phyloP scores from a whole-genome alignment of 2,329 filamentous ascomycete species.

The Colletotrichum limetticola region DNA sequence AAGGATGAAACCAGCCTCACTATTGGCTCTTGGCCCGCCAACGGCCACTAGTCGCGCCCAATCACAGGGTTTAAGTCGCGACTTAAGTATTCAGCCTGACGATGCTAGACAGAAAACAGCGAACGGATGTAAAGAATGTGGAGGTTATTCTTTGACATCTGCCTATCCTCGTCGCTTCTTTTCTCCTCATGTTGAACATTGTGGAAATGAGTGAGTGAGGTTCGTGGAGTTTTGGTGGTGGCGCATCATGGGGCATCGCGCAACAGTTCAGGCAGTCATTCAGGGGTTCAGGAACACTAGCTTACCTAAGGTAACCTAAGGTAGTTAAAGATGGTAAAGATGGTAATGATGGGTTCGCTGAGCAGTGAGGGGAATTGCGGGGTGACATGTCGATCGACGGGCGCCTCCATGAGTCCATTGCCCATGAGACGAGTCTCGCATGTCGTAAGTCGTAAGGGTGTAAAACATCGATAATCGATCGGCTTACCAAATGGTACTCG shows the following conservation, averaged over 20 bases:
- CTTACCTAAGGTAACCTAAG: background rate
- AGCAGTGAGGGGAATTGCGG: background rate
- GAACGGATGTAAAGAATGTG: background rate
- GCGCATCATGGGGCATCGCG: background rate
- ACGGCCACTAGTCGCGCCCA: background rate
- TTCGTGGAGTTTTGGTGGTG: background rate
- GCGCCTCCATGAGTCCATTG: background rate
- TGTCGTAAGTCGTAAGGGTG: background rate
- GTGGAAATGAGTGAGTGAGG: background rate
- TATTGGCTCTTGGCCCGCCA: slow-evolving; percentile 9
- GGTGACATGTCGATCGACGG: background rate
- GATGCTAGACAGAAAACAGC: background rate
- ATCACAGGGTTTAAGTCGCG: background rate
- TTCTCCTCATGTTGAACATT: slow-evolving; percentile 9
- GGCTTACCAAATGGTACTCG: background rate
- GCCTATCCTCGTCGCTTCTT: background rate
- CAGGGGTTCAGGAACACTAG: slow-evolving; percentile 11
- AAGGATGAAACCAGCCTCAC: background rate
- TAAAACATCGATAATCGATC: background rate
- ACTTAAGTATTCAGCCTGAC: background rate
- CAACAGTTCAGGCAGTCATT: background rate
- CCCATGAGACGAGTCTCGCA: background rate
- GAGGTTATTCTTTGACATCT: background rate
- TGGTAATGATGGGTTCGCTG: too few relatives aligned
- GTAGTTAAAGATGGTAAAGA: too few relatives aligned